phyloP scores from a whole-genome alignment of 306 rosid species.

The Senna tora region DNA sequence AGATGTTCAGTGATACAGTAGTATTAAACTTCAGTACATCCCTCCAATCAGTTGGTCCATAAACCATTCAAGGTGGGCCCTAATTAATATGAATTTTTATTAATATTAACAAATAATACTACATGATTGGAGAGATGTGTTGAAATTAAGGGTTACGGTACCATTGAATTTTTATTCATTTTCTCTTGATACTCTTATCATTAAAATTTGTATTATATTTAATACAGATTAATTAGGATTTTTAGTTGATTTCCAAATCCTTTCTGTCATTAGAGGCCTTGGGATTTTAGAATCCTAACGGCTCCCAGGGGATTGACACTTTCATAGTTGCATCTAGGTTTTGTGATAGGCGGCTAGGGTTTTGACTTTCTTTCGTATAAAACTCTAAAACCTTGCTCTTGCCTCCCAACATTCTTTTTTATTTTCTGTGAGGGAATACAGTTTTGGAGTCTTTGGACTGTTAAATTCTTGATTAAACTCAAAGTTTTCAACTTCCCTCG shows the following conservation, averaged over 20 bases:
- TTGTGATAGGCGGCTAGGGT: slow-evolving; percentile 80
- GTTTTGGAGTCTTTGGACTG: neutral
- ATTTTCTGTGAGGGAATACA: neutral
- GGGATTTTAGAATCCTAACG: neutral
- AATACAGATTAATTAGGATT: no score
- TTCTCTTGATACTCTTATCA: neutral
- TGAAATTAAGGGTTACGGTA: no score
- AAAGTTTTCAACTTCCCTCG: slow-evolving; percentile 28
- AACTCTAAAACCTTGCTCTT: slow-evolving; percentile 32
- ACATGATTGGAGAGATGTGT: no score
- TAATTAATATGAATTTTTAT: no score
- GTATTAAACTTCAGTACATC: no score
- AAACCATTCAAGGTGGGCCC: no score
- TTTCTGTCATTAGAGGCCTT: neutral
- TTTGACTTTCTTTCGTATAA: slow-evolving; percentile 39
- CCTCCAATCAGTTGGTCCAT: no score
- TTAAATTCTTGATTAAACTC: slow-evolving; percentile 12
- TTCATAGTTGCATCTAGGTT: slow-evolving; percentile 10
- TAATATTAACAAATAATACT: no score
- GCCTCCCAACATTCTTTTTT: neutral
- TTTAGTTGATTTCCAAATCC: neutral
- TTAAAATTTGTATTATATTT: no score
- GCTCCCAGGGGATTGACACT: neutral
- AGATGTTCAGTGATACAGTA: no score
- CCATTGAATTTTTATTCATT: no score